Percentiles rank a stretch among this genome's conserved stretches.
Conservation (phyloP, 2,329 filamentous ascomycete species). For the Teratosphaeria gauchensis region DNA sequence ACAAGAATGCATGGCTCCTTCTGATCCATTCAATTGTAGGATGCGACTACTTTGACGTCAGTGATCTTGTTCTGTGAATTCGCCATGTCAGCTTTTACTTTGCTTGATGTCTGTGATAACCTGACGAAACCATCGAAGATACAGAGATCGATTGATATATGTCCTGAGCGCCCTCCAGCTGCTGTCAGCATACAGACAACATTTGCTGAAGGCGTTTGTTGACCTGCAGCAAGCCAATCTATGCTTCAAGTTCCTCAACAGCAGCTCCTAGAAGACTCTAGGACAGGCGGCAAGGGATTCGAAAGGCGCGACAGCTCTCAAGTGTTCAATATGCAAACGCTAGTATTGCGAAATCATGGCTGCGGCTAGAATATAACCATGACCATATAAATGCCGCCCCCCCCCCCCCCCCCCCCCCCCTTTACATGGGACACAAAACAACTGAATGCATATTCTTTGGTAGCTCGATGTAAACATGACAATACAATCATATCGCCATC, state of each 20-base stretch:
- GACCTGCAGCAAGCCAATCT: background rate
- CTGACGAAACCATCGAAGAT: too few species aligned
- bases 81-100: background rate
- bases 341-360: too few species aligned
- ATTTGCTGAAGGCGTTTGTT: background rate
- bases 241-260: background rate
- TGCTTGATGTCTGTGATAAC: background rate
- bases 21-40: background rate
- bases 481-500: too few species aligned
- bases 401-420: too few species aligned
- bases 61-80: background rate
- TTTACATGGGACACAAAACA: too few species aligned
- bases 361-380: too few species aligned
- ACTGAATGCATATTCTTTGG: too few species aligned
- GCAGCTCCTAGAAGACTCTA: background rate
- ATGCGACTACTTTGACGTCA: background rate
- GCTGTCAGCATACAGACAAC: background rate
- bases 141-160: background rate
- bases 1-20: background rate
- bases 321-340: too few species aligned
- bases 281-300: too few species aligned
- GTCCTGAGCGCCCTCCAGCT: background rate
- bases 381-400: too few species aligned
- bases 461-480: too few species aligned
- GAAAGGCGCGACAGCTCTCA: too few species aligned